Evolutionary conservation across 2,329 filamentous ascomycete genomes (phyloP), one percentile per base, ranked within the genome.

Genomic region (Cladophialophora bantiana): DNA sequence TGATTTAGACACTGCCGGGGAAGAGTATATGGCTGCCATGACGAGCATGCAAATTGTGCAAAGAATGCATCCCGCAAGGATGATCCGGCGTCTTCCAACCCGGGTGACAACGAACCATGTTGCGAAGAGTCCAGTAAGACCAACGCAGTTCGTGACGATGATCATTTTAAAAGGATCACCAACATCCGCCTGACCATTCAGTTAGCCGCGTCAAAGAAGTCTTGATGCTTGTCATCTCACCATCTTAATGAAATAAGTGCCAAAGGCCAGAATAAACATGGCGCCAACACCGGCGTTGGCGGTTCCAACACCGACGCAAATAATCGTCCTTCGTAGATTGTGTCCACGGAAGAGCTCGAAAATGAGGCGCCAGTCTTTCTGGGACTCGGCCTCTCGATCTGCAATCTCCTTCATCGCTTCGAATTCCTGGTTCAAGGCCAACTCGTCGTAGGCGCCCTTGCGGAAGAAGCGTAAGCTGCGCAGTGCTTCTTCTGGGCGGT

Each of bases 221-320:
- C 9, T 40, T 40, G 10, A 40, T 13, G 31, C 6, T 42, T 59
- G 36, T 64, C 40, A 7, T 26, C 65, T 62, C 12, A 62, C 59
- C 20, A 67, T 48, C 35, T 45, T 42, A 50, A 67, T 64, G 52
- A 67, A 67, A 26, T 67, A 67, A n/a, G 60, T 34, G 45, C 61
- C 65, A 31, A 64, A 67, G n/a, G 64, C 60, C 7, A 55, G 64
- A 20, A 64, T 64, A 36, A 67, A 67, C 6, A 42, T 53, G 3
- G 58, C 54, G 12, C 60, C 65, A 26, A 40, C 58, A 31, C 60
- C 65, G 15, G 65, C 61, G 2, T 48, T 18, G 26, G 42, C 64
- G 1, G 56, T 48, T 6, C 26, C 55, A 6, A 67, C 13, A 12
- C 55, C 55, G 20, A 67, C 7, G 18, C 53, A 45, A 26, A 55